Conservation (phyloP, 768 basidiomycete genomes). For the Trametes maxima region DNA sequence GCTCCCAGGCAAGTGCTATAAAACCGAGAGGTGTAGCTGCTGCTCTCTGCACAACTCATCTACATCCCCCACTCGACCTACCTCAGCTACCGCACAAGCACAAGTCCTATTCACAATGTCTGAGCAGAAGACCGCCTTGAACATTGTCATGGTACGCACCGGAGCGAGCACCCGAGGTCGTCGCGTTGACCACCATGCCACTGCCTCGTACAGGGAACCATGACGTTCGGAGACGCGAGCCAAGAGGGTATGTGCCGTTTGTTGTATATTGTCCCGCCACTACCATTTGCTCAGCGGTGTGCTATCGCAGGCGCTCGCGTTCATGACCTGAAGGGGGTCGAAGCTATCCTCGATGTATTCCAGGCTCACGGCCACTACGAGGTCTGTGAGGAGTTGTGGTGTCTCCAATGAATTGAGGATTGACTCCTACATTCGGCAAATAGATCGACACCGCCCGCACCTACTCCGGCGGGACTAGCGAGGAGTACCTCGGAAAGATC, state of each 20-base stretch:
- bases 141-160: constrained; percentile 51
- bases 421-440: constrained; percentile 25
- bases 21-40: background rate
- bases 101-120: background rate
- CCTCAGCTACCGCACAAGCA: background rate
- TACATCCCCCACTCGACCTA: background rate
- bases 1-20: background rate
- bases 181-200: background rate
- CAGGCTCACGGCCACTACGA: constrained; percentile 58
- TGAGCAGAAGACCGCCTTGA: constrained; percentile 45
- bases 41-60: background rate
- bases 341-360: constrained; percentile 57
- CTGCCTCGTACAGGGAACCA: constrained; percentile 43
- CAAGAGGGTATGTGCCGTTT: constrained; percentile 36
- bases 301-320: constrained; percentile 43
- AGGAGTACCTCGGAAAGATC: constrained; percentile 50
- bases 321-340: constrained; percentile 49
- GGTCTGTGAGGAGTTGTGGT: constrained; percentile 30
- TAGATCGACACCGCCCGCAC: constrained; percentile 35
- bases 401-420: background rate
- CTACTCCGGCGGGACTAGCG: constrained; percentile 36
- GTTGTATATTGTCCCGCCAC: background rate
- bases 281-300: constrained; percentile 13
- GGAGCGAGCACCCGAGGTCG: background rate
- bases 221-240: constrained; percentile 56